Base-by-base conservation (phyloP, 306 rosid species). In the Calophaca sinica region DNA sequence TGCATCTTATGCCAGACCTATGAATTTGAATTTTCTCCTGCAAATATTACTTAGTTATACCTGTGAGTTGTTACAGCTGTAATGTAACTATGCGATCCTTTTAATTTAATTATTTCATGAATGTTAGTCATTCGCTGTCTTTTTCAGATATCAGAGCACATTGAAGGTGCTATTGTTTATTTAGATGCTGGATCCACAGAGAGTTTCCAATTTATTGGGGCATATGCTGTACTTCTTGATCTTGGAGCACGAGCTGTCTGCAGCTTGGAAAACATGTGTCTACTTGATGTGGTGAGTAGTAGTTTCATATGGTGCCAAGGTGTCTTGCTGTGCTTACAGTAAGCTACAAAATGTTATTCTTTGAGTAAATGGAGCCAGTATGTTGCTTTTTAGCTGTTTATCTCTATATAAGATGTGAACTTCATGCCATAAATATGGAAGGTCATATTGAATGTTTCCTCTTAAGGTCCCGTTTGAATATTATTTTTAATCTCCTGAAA, bases 181-280 rank as follows among this genome's bases (percentile, higher is more conserved):
- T 20, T 20, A 20, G 26, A 93, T 87, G 94, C 92, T 68, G 98
- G 98, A 45, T 76, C 86, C 42, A 81, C 89, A 1, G 94, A 93
- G 80, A 91, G 97, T 80, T 93, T 93, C 82, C 98, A 91, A 54
- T 80, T 81, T 79, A 83, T 76, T 32, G 97, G 89, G 75, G 93
- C 97, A 6, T 91, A 82, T 79, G 79, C 96, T 38, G 49, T 87
- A 68, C 85, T 93, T 81, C 85, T 93, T 39, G 88, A 86, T 66
- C 89, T 84, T 41, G 96, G 98, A 64, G 94, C 84, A 14, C 89
- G 79, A 15, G 91, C 87, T 15, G 70, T 93, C 61, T 93, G 97
- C 78, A 91, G 94, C 85, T 90, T 91, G 88, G 86, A 83, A 78
- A 83, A 58, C 74, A 62, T 74, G 66, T 66, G 69, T 80, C 55